Evolutionary conservation across 2,329 filamentous ascomycete species (phyloP).

Genomic region (Xylariaceae sp.): DNA sequence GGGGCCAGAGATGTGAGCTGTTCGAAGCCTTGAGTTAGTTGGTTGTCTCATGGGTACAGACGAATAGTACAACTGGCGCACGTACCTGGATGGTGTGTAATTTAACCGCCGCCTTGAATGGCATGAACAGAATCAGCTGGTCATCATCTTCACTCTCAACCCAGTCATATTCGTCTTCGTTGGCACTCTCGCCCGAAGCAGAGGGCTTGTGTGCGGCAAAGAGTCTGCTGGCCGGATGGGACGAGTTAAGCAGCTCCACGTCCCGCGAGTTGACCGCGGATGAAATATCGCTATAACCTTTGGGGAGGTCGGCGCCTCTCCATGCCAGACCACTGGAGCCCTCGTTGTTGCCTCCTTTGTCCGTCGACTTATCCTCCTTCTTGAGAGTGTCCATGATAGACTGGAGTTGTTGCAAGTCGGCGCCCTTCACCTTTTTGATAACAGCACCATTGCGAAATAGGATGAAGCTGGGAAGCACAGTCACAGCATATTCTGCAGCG

Average conservation of each 20-base stretch:
- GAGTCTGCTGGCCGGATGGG: constrained; percentile 64
- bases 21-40: constrained; percentile 30
- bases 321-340: constrained; percentile 51
- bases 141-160: constrained; percentile 96
- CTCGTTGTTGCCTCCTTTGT: constrained; percentile 38
- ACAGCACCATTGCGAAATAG: constrained; percentile 70
- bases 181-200: constrained; percentile 81
- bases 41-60: constrained; percentile 3
- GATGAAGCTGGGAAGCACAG: constrained; percentile 84
- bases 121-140: constrained; percentile 87
- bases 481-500: constrained; percentile 66
- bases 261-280: constrained; percentile 73
- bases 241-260: constrained; percentile 79
- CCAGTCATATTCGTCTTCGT: constrained; percentile 81
- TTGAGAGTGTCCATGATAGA: constrained; percentile 66
- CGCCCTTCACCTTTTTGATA: constrained; percentile 66
- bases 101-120: constrained; percentile 83
- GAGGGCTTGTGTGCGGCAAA: constrained; percentile 61
- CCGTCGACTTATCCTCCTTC: constrained; percentile 54
- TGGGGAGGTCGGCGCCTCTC: constrained; percentile 69
- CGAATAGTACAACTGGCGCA: background rate
- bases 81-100: constrained; percentile 71
- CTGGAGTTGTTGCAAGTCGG: constrained; percentile 65
- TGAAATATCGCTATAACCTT: constrained; percentile 79
- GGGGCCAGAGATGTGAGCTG: constrained; percentile 76